Evolutionary conservation across 257 asterid genomes (phyloP).

Genomic region (Rehmannia glutinosa): DNA sequence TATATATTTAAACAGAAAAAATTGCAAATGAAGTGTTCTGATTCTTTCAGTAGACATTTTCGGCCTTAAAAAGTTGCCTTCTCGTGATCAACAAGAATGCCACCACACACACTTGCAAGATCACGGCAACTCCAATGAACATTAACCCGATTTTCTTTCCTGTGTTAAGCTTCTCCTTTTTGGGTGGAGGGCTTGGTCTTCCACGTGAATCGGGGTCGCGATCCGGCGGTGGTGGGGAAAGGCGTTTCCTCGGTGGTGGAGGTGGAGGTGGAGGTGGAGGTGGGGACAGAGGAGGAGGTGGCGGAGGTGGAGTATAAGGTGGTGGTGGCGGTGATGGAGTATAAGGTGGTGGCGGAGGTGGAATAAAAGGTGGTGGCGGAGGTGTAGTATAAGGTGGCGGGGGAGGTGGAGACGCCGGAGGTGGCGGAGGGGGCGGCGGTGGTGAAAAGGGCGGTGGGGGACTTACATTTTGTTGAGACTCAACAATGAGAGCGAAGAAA

Average conservation of each 20-base stretch:
- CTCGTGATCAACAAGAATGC: slow-evolving; percentile 42
- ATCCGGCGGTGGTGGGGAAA: slow-evolving; percentile 16
- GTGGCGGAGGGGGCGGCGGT: slow-evolving; percentile 23
- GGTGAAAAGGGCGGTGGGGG: slow-evolving; percentile 31
- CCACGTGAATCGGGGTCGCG: not conserved
- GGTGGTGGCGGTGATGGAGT: slow-evolving; percentile 9
- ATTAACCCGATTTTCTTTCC: slow-evolving; percentile 48
- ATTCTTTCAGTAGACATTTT: slow-evolving; percentile 21
- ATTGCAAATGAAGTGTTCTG: not conserved
- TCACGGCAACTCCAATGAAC: slow-evolving; percentile 41
- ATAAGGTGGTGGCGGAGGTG: slow-evolving; percentile 26
- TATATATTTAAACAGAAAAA: slow-evolving; percentile 1
- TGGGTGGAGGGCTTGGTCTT: slow-evolving; percentile 17
- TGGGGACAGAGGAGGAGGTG: not conserved
- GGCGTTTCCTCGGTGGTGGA: slow-evolving; percentile 33
- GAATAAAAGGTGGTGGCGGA: slow-evolving; percentile 18
- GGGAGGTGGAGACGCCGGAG: slow-evolving; percentile 14
- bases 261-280: slow-evolving; percentile 28
- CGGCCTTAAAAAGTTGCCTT: slow-evolving; percentile 37
- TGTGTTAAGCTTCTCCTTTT: slow-evolving; percentile 27
- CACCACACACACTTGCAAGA: slow-evolving; percentile 53
- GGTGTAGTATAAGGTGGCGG: slow-evolving; percentile 24
- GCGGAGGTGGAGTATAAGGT: not conserved
- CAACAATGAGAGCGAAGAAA: slow-evolving; percentile 33
- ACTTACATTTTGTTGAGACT: slow-evolving; percentile 50